A percentile compares a stretch with the other conserved stretches of the same genome.
Conservation (phyloP, 805 yeast species). For the Priceomyces fermenticarens region DNA sequence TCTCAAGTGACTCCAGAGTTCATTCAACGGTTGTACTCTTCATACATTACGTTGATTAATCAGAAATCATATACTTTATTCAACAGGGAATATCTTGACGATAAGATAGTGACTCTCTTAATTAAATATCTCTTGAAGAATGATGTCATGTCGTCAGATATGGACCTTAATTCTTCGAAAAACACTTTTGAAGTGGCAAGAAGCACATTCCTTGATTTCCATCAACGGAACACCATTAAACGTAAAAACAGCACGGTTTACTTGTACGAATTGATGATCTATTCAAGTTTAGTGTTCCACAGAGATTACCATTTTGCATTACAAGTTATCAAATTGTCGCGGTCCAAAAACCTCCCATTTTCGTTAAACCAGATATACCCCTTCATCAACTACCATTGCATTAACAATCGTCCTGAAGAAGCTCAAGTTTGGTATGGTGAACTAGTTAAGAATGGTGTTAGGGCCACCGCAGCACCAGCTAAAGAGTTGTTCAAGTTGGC, state of each 20-base stretch:
- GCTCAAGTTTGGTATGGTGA: slow-evolving; percentile 38
- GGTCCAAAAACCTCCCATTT: slow-evolving; percentile 26
- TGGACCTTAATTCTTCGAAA: slow-evolving; percentile 12
- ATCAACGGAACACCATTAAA: slow-evolving; percentile 10
- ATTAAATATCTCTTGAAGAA: slow-evolving; percentile 22
- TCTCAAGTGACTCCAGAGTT: slow-evolving; percentile 13
- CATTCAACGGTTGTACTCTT: slow-evolving; percentile 17
- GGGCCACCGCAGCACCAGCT: slow-evolving; percentile 25
- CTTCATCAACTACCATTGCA: slow-evolving; percentile 34
- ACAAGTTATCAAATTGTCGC: slow-evolving; percentile 22
- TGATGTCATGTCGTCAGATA: slow-evolving; percentile 13
- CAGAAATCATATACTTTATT: slow-evolving; percentile 8
- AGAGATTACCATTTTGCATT: slow-evolving; percentile 33
- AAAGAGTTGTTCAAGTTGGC: slow-evolving; percentile 31
- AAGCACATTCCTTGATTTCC: slow-evolving; percentile 22
- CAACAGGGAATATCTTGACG: slow-evolving; percentile 12
- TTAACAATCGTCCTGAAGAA: slow-evolving; percentile 22
- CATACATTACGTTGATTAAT: slow-evolving; percentile 14
- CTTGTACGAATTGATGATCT: slow-evolving; percentile 28
- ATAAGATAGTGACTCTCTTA: slow-evolving; percentile 17
- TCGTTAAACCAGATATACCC: slow-evolving; percentile 40
- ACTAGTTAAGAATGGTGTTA: slow-evolving; percentile 28
- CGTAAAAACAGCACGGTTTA: slow-evolving; percentile 17
- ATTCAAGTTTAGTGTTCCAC: slow-evolving; percentile 28
- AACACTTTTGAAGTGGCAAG: slow-evolving; percentile 24